These are phyloP conservation scores for Aureobasidium uvarum DNA, from an alignment of 2,329 filamentous ascomycete genomes.

Conservation along the genomic window DNA sequence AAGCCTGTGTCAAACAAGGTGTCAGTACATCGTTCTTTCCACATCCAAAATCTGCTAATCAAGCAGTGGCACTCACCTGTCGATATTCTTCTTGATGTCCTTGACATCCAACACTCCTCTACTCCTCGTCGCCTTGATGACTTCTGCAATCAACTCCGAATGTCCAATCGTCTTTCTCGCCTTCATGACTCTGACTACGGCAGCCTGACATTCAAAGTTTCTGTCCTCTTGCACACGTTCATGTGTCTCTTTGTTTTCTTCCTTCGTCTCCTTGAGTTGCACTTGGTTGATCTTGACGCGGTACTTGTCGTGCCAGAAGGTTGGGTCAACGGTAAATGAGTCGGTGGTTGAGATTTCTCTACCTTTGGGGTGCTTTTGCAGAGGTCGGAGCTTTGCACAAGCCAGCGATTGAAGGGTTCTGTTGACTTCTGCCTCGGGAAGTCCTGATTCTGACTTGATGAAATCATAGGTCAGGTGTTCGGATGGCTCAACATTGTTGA, in stretches of 20 bases:
- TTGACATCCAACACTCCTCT: constrained; percentile 79
- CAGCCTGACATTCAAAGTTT: constrained; percentile 95
- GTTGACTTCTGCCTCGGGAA: constrained; percentile 74
- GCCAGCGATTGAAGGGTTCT: constrained; percentile 94
- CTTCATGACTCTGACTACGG: constrained; percentile 97
- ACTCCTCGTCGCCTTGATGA: constrained; percentile 84
- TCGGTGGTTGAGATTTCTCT: constrained; percentile 72
- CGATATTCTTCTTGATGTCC: constrained; percentile 96
- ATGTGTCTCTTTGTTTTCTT: constrained; percentile 93
- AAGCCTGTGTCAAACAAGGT: constrained; percentile 54
- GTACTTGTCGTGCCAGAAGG: constrained; percentile 77
- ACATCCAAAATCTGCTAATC: not conserved
- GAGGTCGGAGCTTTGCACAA: constrained; percentile 80
- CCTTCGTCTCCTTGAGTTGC: constrained; percentile 91
- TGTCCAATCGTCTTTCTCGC: constrained; percentile 83
- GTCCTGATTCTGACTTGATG: constrained; percentile 69
- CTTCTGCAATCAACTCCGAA: constrained; percentile 82
- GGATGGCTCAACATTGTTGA: constrained; percentile 68
- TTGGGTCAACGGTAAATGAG: constrained; percentile 76
- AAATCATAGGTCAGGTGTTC: constrained; percentile 71
- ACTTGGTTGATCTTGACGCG: constrained; percentile 99
- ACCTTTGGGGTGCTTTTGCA: constrained; percentile 81
- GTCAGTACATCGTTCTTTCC: constrained; percentile 26
- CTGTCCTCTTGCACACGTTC: constrained; percentile 84
- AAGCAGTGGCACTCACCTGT: constrained; percentile 63